These are phyloP conservation scores for Tuber borchii DNA, from an alignment of 495 filamentous ascomycete species.

Conservation along the genomic window DNA sequence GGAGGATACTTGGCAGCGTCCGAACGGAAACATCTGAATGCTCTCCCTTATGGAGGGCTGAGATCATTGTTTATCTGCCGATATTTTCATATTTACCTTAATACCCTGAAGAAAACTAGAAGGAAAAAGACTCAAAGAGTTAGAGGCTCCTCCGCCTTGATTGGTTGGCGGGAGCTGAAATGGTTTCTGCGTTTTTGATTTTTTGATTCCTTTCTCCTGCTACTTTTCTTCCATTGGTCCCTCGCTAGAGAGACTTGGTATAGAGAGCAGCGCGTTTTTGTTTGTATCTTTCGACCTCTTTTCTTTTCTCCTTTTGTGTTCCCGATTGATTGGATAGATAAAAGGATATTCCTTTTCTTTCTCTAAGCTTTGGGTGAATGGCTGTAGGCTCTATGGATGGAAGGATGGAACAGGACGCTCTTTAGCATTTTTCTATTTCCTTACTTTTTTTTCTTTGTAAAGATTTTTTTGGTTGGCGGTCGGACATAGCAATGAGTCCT, in stretches of 20 bases:
- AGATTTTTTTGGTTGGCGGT: not conserved
- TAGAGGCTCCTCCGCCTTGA: not conserved
- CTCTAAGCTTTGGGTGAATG: not conserved
- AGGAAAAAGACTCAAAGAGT: not conserved
- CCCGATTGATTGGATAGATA: constrained; percentile 21
- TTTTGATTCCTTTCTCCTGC: not conserved
- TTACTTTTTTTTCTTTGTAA: not conserved
- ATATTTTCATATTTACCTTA: not conserved
- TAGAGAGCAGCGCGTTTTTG: constrained; percentile 4
- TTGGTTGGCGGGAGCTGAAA: constrained; percentile 13
- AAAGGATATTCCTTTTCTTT: constrained; percentile 9
- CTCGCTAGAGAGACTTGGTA: not conserved
- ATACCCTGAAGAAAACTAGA: not conserved
- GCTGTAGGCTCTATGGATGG: not conserved
- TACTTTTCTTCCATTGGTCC: not conserved
- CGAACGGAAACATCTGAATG: constrained; percentile 33
- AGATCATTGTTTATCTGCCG: constrained; percentile 35
- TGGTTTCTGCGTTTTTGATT: constrained; percentile 5
- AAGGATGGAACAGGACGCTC: not conserved
- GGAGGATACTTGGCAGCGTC: constrained; percentile 34
- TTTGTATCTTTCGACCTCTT: not conserved
- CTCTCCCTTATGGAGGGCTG: constrained; percentile 18
- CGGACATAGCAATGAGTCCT: not conserved
- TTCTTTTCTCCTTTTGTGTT: constrained; percentile 7
- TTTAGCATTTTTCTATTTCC: not conserved